Evolutionary conservation across 2,329 filamentous ascomycete genomes (phyloP), one percentile per base, ranked within the genome.

Genomic region (Diaporthe destruens): DNA sequence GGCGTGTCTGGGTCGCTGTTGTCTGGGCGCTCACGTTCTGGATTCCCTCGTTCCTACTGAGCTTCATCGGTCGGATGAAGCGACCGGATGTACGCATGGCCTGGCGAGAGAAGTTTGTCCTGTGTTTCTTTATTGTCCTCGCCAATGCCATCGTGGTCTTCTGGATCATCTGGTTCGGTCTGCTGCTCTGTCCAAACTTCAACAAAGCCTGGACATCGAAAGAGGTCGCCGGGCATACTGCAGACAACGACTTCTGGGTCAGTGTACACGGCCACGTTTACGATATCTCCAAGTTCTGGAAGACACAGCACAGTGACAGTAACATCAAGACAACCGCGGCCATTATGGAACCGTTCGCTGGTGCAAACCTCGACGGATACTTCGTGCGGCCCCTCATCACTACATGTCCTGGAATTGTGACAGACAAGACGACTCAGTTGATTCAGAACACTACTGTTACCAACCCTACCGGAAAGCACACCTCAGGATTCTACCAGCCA

Each of bases 81-180:
- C 92, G 96, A 71, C 96, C 95, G 1, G 96, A 99, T 83, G 94
- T 99, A 11, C 93, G 96, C 34, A 93, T 98, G 90, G 96, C 96
- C 0, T 99, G 96, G 96, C 90, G 96, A 82, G 96, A 99, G 80
- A 99, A 99, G 83, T 67, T 99, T 14, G 92, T 96, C 0, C 85
- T 99, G 14, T 91, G 95, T 59, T 85, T 93, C 72, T 78, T 98
- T 68, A 98, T 99, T 77, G 80, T 93, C 39, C 78, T 99, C 16
- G 83, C 97, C 76, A 99, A 99, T 82, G 94, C 80, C 51, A 79
- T 89, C 36, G 89, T 99, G 74, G 87, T 98, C 72, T 99, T 99
- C 84, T 98, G 94, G 89, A 98, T 99, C 77, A 89, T 98, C 75
- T 90, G 84, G 51, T 96, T 99, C 77, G 95, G 96, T 44, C 90